Conservation (phyloP, 2,329 filamentous ascomycete genomes). For the Fusarium euwallaceae region DNA sequence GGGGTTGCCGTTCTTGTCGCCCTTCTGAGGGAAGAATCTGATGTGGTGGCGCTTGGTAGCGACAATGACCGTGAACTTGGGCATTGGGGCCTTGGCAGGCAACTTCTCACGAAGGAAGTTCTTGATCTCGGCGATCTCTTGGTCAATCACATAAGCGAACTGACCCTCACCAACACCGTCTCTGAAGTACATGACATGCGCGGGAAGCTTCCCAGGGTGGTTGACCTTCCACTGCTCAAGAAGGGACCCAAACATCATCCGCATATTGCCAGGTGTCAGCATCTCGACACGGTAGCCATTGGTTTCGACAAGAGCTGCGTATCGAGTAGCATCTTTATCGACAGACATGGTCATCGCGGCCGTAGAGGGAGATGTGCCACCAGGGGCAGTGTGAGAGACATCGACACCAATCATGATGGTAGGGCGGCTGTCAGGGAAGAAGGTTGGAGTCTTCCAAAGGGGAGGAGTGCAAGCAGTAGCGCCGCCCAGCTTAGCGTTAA, state of each 20-base stretch:
- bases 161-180: conserved; percentile 93
- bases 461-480: conserved; percentile 68
- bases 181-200: conserved; percentile 90
- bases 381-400: conserved; percentile 85
- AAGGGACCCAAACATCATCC: conserved; percentile 74
- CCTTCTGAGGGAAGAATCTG: conserved; percentile 83
- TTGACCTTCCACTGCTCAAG: conserved; percentile 74
- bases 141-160: conserved; percentile 81
- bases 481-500: conserved; percentile 95
- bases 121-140: conserved; percentile 83
- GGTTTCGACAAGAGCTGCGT: conserved; percentile 82
- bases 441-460: conserved; percentile 51
- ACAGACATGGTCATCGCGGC: conserved; percentile 89
- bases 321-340: conserved; percentile 79
- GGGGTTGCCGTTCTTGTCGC: conserved; percentile 84
- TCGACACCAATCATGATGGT: conserved; percentile 93
- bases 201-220: conserved; percentile 62
- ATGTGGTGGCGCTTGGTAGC: conserved; percentile 96
- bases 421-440: conserved; percentile 58
- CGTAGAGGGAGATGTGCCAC: conserved; percentile 77
- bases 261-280: conserved; percentile 75
- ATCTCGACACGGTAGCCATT: conserved; percentile 89
- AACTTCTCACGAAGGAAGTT: conserved; percentile 61
- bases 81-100: conserved; percentile 50
- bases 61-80: conserved; percentile 87